Evolutionary conservation across 176 grass and related monocot genomes (phyloP).

Genomic region (Saccharum officinarum): DNA sequence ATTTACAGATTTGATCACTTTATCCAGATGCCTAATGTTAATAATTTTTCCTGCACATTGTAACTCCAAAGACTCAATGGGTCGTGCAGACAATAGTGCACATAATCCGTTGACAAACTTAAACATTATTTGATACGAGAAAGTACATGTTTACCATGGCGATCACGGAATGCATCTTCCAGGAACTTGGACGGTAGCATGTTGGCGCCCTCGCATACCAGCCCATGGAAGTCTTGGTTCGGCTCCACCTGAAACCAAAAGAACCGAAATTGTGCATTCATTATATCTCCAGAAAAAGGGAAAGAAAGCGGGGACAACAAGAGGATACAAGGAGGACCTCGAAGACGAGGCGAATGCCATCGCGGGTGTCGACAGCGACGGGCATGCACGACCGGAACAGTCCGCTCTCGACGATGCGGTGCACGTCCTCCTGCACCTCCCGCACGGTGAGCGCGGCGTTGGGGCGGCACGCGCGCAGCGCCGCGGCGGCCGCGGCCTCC

Average conservation of each 20-base stretch:
- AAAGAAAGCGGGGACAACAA: not conserved
- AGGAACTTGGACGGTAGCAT: constrained; percentile 91
- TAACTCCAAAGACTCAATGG: constrained; percentile 44
- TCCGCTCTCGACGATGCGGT: constrained; percentile 83
- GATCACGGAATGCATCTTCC: constrained; percentile 71
- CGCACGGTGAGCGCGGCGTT: constrained; percentile 87
- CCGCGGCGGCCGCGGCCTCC: constrained; percentile 59
- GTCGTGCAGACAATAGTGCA: not conserved
- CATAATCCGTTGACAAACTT: not conserved
- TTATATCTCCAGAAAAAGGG: constrained; percentile 25
- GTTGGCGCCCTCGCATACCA: constrained; percentile 91
- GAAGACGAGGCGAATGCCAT: constrained; percentile 88
- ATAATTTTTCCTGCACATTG: constrained; percentile 92
- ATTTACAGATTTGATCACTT: constrained; percentile 84
- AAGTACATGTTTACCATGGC: constrained; percentile 53
- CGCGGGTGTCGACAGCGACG: constrained; percentile 84
- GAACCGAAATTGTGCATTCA: not conserved
- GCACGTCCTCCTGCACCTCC: constrained; percentile 95
- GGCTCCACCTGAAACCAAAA: constrained; percentile 81
- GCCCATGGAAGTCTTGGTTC: constrained; percentile 89
- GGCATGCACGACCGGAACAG: constrained; percentile 85
- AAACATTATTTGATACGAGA: not conserved
- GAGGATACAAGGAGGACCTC: constrained; percentile 41
- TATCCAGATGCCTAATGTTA: constrained; percentile 88
- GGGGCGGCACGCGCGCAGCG: constrained; percentile 73